Percentiles rank a stretch among this genome's conserved stretches.
These are phyloP conservation scores for Ophiocordyceps sinensis DNA, from an alignment of 2,329 filamentous ascomycete species.

Conservation along the genomic window DNA sequence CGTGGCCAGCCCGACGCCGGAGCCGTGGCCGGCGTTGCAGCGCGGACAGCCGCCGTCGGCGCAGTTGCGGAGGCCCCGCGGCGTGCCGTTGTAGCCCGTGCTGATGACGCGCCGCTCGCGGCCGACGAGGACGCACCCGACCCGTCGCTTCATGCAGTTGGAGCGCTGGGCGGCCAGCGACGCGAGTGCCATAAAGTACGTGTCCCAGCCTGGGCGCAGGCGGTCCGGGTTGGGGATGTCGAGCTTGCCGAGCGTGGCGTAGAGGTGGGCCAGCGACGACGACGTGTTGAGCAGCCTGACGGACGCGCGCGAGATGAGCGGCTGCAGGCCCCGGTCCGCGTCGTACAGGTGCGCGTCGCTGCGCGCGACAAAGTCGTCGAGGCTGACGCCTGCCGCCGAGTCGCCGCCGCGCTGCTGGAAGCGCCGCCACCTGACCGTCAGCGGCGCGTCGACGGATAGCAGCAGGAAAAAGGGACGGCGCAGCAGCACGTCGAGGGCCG, in stretches of 20 bases:
- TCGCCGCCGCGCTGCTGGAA: conserved; percentile 33
- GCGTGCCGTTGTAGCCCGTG: conserved; percentile 97
- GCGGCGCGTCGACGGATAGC: conserved; percentile 79
- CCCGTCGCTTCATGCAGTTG: conserved; percentile 97
- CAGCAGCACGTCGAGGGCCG: conserved; percentile 58
- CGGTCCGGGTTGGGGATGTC: conserved; percentile 67
- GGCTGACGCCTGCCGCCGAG: conserved; percentile 17
- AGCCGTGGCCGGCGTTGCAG: conserved; percentile 62
- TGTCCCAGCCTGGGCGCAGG: conserved; percentile 83
- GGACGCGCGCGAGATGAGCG: conserved; percentile 67
- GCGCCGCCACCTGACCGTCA: conserved; percentile 70
- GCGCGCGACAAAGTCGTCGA: conserved; percentile 41
- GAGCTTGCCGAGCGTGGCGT: conserved; percentile 56
- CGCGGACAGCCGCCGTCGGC: conserved; percentile 79
- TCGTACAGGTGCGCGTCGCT: conserved; percentile 68
- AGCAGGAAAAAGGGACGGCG: conserved; percentile 86
- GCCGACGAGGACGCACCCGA: conserved; percentile 81
- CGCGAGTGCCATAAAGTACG: conserved; percentile 96
- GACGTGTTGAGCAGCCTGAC: conserved; percentile 80
- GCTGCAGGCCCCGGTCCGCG: conserved; percentile 47
- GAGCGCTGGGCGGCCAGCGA: conserved; percentile 77
- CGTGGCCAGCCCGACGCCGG: conserved; percentile 63
- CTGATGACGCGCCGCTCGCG: conserved; percentile 75
- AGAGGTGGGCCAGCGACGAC: conserved; percentile 53
- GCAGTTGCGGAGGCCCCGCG: conserved; percentile 76